Percentiles rank a stretch among this genome's conserved stretches.
Evolutionary conservation across 2,329 filamentous ascomycete genomes (phyloP).

Genomic region (Microcyclospora tardicrescens): DNA sequence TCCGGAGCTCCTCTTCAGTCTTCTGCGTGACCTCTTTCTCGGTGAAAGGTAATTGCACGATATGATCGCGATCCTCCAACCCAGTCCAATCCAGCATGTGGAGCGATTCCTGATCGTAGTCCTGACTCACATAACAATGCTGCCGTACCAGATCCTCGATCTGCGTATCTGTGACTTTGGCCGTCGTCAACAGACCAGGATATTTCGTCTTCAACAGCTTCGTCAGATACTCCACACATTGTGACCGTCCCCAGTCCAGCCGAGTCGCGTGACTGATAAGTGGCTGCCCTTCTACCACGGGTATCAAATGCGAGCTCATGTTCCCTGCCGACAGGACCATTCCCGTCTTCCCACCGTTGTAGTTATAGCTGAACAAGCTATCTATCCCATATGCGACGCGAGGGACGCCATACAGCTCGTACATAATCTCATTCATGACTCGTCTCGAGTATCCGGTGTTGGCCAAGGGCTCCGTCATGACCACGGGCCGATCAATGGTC

Average conservation of each 20-base stretch:
- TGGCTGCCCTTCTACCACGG: slow-evolving; percentile 75
- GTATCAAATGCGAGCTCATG: slow-evolving; percentile 88
- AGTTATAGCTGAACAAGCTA: slow-evolving; percentile 86
- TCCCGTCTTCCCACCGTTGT: slow-evolving; percentile 79
- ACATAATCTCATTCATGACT: slow-evolving; percentile 85
- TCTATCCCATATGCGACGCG: slow-evolving; percentile 91
- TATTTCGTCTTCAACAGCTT: slow-evolving; percentile 89
- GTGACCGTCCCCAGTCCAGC: slow-evolving; percentile 87
- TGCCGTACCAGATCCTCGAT: slow-evolving; percentile 76
- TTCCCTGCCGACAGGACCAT: slow-evolving; percentile 85
- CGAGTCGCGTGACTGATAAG: slow-evolving; percentile 74
- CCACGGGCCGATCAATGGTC: slow-evolving; percentile 68
- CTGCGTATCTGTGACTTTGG: slow-evolving; percentile 71
- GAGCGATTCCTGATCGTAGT: slow-evolving; percentile 68
- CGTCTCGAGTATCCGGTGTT: slow-evolving; percentile 76
- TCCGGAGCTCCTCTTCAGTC: slow-evolving; percentile 81
- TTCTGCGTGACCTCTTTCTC: slow-evolving; percentile 87
- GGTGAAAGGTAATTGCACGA: slow-evolving; percentile 86
- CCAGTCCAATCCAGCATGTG: slow-evolving; percentile 81
- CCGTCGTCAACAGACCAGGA: slow-evolving; percentile 54
- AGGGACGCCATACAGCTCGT: slow-evolving; percentile 87
- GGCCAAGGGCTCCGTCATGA: slow-evolving; percentile 92
- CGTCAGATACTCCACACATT: slow-evolving; percentile 78
- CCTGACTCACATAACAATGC: slow-evolving; percentile 76
- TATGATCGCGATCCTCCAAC: slow-evolving; percentile 73